Conservation (phyloP, 2,329 filamentous ascomycete species). For the Botrytis aclada region DNA sequence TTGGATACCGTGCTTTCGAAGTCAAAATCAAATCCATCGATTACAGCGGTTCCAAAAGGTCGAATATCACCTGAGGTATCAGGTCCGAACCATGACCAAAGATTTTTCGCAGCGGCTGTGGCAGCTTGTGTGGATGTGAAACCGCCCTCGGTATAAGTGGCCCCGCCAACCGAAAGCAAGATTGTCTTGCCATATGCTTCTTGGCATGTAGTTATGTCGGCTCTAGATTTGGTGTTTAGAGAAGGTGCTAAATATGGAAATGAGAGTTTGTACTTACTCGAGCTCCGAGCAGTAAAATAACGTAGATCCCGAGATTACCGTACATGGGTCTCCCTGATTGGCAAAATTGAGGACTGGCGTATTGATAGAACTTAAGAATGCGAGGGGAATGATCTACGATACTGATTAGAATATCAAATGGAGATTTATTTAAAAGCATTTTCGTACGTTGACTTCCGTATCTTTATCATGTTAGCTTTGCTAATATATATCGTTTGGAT, state of each 20-base stretch:
- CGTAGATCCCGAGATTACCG: constrained; percentile 53
- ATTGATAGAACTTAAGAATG: constrained; percentile 59
- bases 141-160: constrained; percentile 66
- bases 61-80: constrained; percentile 49
- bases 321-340: constrained; percentile 60
- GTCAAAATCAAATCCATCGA: constrained; percentile 78
- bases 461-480: constrained; percentile 37
- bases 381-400: constrained; percentile 57
- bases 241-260: neutral
- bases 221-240: constrained; percentile 24
- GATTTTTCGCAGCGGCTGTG: constrained; percentile 52
- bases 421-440: neutral
- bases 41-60: constrained; percentile 62
- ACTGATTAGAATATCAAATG: constrained; percentile 21
- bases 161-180: constrained; percentile 68
- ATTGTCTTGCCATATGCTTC: constrained; percentile 62
- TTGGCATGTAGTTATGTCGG: constrained; percentile 60
- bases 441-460: constrained; percentile 46
- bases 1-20: constrained; percentile 60
- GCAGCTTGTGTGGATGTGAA: constrained; percentile 55
- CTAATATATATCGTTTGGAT: neutral
- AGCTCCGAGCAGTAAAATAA: constrained; percentile 62
- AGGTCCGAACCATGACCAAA: constrained; percentile 73
- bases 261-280: constrained; percentile 48
- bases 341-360: constrained; percentile 60